Evolutionary conservation across 257 asterid genomes (phyloP), one percentile per base, ranked within the genome.

Genomic region (Penstemon newberryi): DNA sequence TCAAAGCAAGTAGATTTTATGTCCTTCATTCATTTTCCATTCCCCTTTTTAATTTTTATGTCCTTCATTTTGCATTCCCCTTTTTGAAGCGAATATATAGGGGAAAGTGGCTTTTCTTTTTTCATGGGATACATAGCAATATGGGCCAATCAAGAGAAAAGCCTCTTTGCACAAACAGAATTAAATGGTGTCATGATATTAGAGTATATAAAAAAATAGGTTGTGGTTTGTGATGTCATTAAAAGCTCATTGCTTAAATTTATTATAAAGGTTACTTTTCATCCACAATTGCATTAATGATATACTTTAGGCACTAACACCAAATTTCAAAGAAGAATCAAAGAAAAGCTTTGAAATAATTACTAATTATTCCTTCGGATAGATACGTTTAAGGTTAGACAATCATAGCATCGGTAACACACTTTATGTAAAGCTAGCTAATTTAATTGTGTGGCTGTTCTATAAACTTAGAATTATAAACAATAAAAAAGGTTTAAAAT

Each of bases 251-350:
- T 71, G 42, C 68, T 54, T 69, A 63, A 47, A 25, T 45, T 13
- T 42, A 41, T 18, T 36, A 63, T 42, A 54, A 79, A 81, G 73
- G 57, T 56, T 56, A 72, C 83, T 83, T 85, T 77, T 73, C 73
- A 78, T 77, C 79, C 82, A 75, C 81, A 58, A 1, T 57, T 19
- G 49, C 72, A 57, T 63, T 67, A 64, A 69, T 73, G 18, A 43
- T 47, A 78, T 65, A 76, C 86, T 82, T 86, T 80, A 77, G 81
- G 80, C 80, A 70, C 40, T 82, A 80, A 83, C 85, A 79, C 80
- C 73, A 80, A 70, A 78, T 85, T 78, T 86, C 71, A 36, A 47
- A 57, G 40, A 52, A 41, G 46, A 65, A 80, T 67, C 64, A 52
- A 15, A 15, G 18, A 15, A 15, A 15, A 15, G 18, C 18, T 15